A percentile compares a stretch with the other conserved stretches of the same genome.
Conservation (phyloP, 2,329 filamentous ascomycete species). For the Ophiostoma pallidulum region DNA sequence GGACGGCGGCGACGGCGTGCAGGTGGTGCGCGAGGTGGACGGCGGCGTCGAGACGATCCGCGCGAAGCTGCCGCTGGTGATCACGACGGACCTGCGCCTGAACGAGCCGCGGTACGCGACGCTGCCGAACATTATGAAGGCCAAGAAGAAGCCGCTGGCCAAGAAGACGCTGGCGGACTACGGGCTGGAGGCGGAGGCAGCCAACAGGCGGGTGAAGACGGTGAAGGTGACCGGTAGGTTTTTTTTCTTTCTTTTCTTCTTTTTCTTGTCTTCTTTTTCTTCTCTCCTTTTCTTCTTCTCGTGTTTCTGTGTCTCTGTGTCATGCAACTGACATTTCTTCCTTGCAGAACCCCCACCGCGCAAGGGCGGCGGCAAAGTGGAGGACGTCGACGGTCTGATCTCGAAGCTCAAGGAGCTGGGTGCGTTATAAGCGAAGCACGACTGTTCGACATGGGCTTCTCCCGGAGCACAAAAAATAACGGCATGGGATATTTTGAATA, state of each 20-base stretch:
- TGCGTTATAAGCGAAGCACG: conserved; percentile 60
- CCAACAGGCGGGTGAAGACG: conserved; percentile 70
- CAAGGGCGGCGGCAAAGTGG: conserved; percentile 92
- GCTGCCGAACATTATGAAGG: conserved; percentile 99
- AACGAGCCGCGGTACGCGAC: conserved; percentile 94
- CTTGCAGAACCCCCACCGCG: conserved; percentile 68
- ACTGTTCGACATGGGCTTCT: too few relatives aligned
- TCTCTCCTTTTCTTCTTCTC: background rate
- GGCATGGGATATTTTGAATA: background rate
- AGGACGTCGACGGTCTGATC: conserved; percentile 92
- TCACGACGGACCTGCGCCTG: conserved; percentile 88
- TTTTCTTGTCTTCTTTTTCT: background rate
- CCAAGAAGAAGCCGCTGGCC: conserved; percentile 98
- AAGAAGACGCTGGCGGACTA: conserved; percentile 83
- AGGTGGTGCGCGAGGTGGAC: conserved; percentile 86
- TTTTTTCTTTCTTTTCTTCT: background rate
- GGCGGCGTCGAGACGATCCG: conserved; percentile 85
- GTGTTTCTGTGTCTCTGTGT: background rate
- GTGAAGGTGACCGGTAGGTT: conserved; percentile 73
- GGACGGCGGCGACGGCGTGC: conserved; percentile 59
- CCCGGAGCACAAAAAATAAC: too few relatives aligned
- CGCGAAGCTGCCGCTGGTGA: conserved; percentile 79
- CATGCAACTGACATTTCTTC: background rate
- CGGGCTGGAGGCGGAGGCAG: conserved; percentile 65
- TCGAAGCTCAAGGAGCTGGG: conserved; percentile 92